phyloP scores from a whole-genome alignment of 345 rosid genomes.

The Toxicodendron radicans region DNA sequence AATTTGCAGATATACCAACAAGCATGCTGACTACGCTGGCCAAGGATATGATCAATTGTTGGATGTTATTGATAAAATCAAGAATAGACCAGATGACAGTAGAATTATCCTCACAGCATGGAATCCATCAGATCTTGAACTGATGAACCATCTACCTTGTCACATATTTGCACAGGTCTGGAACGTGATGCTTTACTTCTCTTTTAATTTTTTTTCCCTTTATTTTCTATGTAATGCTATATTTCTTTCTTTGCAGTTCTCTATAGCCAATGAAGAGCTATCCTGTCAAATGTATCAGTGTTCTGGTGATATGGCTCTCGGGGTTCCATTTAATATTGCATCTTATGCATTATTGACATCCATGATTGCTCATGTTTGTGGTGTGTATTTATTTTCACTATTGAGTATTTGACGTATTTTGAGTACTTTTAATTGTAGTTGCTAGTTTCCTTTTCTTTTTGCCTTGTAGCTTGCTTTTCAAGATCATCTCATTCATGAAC shows the following conservation, averaged over 20 bases:
- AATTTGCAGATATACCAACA: conserved; percentile 68
- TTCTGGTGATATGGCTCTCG: conserved; percentile 95
- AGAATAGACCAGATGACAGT: conserved; percentile 89
- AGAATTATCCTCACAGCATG: conserved; percentile 90
- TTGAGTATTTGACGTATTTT: too few relatives aligned
- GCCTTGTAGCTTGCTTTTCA: too few relatives aligned
- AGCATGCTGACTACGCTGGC: conserved; percentile 93
- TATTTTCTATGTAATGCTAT: too few relatives aligned
- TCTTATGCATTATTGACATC: conserved; percentile 89
- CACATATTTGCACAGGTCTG: conserved; percentile 97
- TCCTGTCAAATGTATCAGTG: conserved; percentile 99
- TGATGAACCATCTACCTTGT: conserved; percentile 98
- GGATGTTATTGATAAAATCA: conserved; percentile 87
- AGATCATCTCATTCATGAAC: too few relatives aligned
- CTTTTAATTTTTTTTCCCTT: too few relatives aligned
- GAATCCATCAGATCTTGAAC: conserved; percentile 92
- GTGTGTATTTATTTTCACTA: conserved; percentile 30
- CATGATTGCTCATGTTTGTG: conserved; percentile 95
- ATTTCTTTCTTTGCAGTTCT: conserved; percentile 49
- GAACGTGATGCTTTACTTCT: too few relatives aligned
- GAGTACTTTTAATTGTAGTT: too few relatives aligned
- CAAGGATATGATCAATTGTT: conserved; percentile 93
- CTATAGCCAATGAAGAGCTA: conserved; percentile 82
- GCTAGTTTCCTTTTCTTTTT: too few relatives aligned
- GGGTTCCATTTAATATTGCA: conserved; percentile 95